phyloP scores from a whole-genome alignment of 2,329 filamentous ascomycete genomes.

The Pseudocercospora pini-densiflorae region DNA sequence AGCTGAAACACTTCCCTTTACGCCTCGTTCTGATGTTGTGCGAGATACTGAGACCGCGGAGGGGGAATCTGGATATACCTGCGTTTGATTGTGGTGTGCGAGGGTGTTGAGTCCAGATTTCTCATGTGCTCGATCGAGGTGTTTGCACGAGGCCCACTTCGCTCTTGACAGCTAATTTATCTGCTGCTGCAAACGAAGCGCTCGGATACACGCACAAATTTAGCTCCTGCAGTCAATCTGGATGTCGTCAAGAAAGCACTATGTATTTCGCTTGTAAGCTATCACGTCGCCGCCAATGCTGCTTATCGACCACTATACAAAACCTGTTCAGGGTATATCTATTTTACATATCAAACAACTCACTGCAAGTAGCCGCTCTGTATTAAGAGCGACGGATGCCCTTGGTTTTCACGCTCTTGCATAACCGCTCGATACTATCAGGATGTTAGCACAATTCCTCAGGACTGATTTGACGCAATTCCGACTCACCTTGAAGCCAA shows the following conservation, averaged over 20 bases:
- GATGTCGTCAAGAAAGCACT: background rate
- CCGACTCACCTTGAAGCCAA: constrained; percentile 69
- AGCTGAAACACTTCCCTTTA: background rate
- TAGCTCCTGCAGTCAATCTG: background rate
- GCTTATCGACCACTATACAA: background rate
- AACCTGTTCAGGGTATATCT: background rate
- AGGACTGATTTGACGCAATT: background rate
- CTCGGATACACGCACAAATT: background rate
- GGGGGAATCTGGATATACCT: background rate
- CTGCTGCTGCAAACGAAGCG: background rate
- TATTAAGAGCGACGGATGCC: background rate
- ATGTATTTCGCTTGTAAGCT: background rate
- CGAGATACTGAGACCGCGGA: constrained; percentile 3
- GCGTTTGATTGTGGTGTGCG: background rate
- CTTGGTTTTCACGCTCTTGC: constrained; percentile 23
- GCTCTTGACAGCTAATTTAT: constrained; percentile 1
- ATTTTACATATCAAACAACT: background rate
- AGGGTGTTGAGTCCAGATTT: background rate
- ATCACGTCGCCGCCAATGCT: background rate
- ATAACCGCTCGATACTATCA: constrained; percentile 27
- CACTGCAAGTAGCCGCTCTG: background rate
- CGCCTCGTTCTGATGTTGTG: background rate
- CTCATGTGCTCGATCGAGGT: background rate
- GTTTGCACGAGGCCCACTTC: background rate
- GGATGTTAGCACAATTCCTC: constrained; percentile 11